Evolutionary conservation across 2,329 filamentous ascomycete genomes (phyloP).

Genomic region (Diaporthe humulicola): DNA sequence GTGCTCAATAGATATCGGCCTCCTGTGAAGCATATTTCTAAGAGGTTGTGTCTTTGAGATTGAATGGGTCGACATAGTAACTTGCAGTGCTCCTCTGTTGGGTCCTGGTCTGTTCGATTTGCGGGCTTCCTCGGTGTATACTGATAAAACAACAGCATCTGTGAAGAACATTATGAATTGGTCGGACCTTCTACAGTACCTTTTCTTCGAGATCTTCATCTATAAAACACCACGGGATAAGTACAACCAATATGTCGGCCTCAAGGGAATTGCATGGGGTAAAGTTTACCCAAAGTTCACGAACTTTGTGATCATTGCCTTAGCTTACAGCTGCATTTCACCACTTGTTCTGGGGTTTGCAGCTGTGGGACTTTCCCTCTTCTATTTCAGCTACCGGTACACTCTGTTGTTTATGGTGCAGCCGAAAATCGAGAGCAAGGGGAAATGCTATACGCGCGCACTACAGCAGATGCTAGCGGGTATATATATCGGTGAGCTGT

Average conservation of each 20-base stretch:
- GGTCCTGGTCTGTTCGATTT: not conserved
- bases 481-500: constrained; percentile 84
- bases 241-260: constrained; percentile 78
- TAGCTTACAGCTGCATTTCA: constrained; percentile 87
- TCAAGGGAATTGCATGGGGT: constrained; percentile 81
- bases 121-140: not conserved
- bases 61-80: not conserved
- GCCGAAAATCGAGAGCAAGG: constrained; percentile 84
- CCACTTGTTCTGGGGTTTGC: constrained; percentile 87
- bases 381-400: constrained; percentile 90
- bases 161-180: constrained; percentile 79
- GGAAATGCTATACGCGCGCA: constrained; percentile 87
- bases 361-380: constrained; percentile 79
- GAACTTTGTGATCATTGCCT: constrained; percentile 78
- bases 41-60: not conserved
- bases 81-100: not conserved
- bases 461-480: constrained; percentile 88
- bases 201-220: constrained; percentile 76
- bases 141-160: constrained; percentile 48
- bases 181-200: constrained; percentile 64
- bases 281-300: constrained; percentile 82
- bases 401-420: constrained; percentile 87
- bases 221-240: constrained; percentile 83
- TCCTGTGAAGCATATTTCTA: not conserved
- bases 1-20: not conserved